A percentile compares a stretch with the other conserved stretches of the same genome.
Evolutionary conservation across 345 rosid genomes (phyloP).

Genomic region (Citrus maxima): DNA sequence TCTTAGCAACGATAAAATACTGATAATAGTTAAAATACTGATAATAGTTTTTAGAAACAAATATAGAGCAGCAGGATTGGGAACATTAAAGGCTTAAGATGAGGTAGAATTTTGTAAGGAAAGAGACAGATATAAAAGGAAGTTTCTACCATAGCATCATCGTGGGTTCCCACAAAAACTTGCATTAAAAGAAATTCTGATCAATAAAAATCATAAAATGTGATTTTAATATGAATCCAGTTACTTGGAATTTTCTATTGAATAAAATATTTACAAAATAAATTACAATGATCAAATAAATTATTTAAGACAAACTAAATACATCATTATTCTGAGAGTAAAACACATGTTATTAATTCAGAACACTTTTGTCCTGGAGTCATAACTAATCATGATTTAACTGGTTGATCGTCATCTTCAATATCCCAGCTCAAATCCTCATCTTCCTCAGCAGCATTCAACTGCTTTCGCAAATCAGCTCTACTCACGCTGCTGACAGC

Average conservation of each 20-base stretch:
- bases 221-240: background rate
- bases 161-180: background rate
- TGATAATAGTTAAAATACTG: background rate
- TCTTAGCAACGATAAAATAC: background rate
- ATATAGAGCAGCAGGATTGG: background rate
- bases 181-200: background rate
- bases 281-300: constrained; percentile 5
- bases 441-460: constrained; percentile 53
- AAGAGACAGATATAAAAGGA: background rate
- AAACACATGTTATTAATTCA: background rate
- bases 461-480: constrained; percentile 46
- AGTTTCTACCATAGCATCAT: background rate
- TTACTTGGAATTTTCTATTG: background rate
- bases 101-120: background rate
- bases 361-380: background rate
- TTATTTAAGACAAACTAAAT: background rate
- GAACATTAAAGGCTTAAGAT: background rate
- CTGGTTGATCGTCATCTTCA: constrained; percentile 51
- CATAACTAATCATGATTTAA: constrained; percentile 18
- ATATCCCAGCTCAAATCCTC: constrained; percentile 85
- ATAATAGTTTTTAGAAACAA: background rate
- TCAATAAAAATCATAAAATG: background rate
- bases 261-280: constrained; percentile 10
- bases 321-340: background rate
- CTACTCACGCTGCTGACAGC: constrained; percentile 25